Conservation (phyloP, 352 stramenopile genomes). For the Thalassiosira ordinaria region DNA sequence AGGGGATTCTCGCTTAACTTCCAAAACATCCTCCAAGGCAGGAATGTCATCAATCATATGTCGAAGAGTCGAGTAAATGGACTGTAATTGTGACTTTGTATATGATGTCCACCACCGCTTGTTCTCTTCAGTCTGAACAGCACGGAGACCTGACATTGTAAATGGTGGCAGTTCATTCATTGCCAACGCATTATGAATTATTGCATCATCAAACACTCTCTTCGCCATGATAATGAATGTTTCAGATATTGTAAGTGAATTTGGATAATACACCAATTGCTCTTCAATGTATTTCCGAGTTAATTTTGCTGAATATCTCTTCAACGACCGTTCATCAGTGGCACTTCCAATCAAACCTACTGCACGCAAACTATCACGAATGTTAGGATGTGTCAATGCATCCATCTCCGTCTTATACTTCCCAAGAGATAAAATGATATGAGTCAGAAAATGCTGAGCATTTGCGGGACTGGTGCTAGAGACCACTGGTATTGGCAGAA, state of each 20-base stretch:
- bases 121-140: neutral
- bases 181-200: slow-evolving; percentile 13
- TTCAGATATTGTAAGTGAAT: slow-evolving; percentile 4
- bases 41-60: slow-evolving; percentile 6
- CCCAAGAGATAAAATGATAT: slow-evolving; percentile 33
- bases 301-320: neutral
- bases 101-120: slow-evolving; percentile 4
- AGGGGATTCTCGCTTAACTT: neutral
- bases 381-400: slow-evolving; percentile 1
- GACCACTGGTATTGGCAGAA: slow-evolving; percentile 18
- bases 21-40: neutral
- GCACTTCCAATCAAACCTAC: slow-evolving; percentile 7
- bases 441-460: slow-evolving; percentile 28
- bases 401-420: slow-evolving; percentile 40
- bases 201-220: slow-evolving; percentile 4
- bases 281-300: slow-evolving; percentile 15
- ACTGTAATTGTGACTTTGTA: slow-evolving; percentile 6
- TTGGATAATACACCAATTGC: slow-evolving; percentile 13
- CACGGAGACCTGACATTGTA: slow-evolving; percentile 10
- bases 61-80: slow-evolving; percentile 9
- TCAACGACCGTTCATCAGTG: neutral
- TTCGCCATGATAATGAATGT: slow-evolving; percentile 12
- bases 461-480: slow-evolving; percentile 11
- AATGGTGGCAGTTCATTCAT: slow-evolving; percentile 33
- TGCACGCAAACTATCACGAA: neutral